Conservation (phyloP, 768 basidiomycete species). For the Suillus paluster region DNA sequence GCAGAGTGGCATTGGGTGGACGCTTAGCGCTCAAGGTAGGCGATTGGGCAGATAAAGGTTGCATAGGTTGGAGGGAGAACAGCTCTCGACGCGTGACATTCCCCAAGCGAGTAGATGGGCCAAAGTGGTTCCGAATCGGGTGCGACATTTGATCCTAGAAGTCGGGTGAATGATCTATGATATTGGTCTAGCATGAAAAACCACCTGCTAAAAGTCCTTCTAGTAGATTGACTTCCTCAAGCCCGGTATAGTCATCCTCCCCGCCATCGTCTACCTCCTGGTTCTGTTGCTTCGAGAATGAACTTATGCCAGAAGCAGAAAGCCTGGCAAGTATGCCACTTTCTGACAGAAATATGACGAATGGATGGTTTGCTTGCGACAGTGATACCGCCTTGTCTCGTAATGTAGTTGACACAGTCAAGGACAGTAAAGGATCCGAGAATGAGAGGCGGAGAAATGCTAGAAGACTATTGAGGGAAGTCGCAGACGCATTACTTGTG, state of each 20-base stretch:
- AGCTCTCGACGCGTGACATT: constrained; percentile 67
- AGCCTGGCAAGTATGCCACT: constrained; percentile 20
- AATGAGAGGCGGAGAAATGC: constrained; percentile 76
- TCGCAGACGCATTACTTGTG: background rate
- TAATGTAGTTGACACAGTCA: constrained; percentile 88
- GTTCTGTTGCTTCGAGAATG: background rate
- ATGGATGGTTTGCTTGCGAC: constrained; percentile 41
- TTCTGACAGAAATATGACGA: constrained; percentile 32
- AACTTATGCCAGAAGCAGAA: constrained; percentile 9
- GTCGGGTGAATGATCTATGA: background rate
- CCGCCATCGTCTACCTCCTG: constrained; percentile 31
- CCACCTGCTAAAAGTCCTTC: constrained; percentile 70
- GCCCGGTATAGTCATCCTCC: constrained; percentile 46
- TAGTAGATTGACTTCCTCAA: constrained; percentile 72
- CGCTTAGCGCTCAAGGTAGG: constrained; percentile 50
- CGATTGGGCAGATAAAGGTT: constrained; percentile 41
- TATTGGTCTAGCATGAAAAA: constrained; percentile 16
- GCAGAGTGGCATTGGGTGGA: constrained; percentile 66
- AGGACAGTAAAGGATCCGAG: constrained; percentile 75
- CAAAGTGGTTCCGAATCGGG: constrained; percentile 40
- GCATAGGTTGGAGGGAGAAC: constrained; percentile 61
- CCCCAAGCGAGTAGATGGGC: constrained; percentile 74
- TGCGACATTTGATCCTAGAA: constrained; percentile 51
- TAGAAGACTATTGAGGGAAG: constrained; percentile 33
- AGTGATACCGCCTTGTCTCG: constrained; percentile 71